Base-by-base conservation (phyloP, 225 moss, liverwort and hornwort genomes). In the Marchantia paleacea region DNA sequence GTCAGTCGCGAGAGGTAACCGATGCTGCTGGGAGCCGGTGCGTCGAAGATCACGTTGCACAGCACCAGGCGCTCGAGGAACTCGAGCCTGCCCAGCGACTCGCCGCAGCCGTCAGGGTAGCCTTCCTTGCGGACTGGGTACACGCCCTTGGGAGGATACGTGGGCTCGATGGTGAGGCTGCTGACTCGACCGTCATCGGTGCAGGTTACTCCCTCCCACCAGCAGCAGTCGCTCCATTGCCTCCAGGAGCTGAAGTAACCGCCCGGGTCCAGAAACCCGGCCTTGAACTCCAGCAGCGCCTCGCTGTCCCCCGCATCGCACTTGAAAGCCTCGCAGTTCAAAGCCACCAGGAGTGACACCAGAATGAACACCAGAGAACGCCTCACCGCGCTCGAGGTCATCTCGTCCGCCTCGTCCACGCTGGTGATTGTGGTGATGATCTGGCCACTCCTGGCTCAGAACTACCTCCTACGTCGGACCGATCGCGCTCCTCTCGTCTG, bases 221-320 rank as follows among this genome's bases (percentile, higher is more conserved):
- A 49, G 76, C 87, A 87, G 79, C 84, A 84, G 55, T 80, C 82
- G 66, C 12, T 49, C 7, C 82, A 18, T 4, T 25, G 0, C 0
- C 19, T 77, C 87, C 87, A 87, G 20, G 82, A 82, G 28, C 39
- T 61, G 58, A 87, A 87, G 49, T 77, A 20, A 30, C 84, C 84
- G 0, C 87, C 84, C 0, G 81, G 79, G 25, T 87, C 87, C 1
- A 54, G 15, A 30, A 87, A 87, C 3, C 83, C 87, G 0, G 16
- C 12, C 53, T 84, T 87, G 72, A 87, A 87, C 70, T 82, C 87
- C 1, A 87, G 79, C 14, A 87, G 87, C 13, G 84, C 84, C 15
- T 47, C 72, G 47, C 30, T 30, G 48, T 87, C 87, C 3, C 73
- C 81, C 15, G 72, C 72, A 51, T 73, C 26, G 29, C 80, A 64